phyloP scores from a whole-genome alignment of 2,329 filamentous ascomycete genomes.

The Fusarium dlaminii region DNA sequence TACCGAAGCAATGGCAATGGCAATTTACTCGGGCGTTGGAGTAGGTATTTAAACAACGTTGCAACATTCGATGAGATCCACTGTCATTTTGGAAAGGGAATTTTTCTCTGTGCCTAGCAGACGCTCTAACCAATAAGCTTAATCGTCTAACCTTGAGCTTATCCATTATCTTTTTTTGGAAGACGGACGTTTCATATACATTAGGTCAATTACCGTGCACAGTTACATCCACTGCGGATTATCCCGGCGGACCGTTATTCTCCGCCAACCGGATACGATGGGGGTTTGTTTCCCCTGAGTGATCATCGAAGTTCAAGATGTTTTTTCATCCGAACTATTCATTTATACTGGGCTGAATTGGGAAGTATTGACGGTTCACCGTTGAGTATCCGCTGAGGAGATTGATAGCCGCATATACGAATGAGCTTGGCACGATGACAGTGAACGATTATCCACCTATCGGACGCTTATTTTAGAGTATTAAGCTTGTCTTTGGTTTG shows the following conservation, averaged over 20 bases:
- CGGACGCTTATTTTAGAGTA: neutral
- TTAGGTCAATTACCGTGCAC: constrained; percentile 8
- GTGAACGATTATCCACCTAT: neutral
- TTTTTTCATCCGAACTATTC: neutral
- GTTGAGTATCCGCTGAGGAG: neutral
- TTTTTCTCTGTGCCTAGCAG: neutral
- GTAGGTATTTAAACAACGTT: neutral
- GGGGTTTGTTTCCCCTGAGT: neutral
- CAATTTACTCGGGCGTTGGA: neutral
- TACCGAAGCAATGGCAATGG: neutral
- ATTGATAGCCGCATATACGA: neutral
- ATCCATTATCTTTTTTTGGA: neutral
- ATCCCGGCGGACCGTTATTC: neutral
- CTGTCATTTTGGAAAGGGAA: neutral
- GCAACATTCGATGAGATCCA: neutral
- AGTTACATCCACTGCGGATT: constrained; percentile 1
- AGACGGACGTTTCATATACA: neutral
- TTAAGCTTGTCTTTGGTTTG: neutral
- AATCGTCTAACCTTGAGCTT: neutral
- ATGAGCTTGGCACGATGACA: neutral
- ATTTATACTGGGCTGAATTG: neutral
- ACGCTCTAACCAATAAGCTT: neutral
- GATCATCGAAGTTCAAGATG: neutral
- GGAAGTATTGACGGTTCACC: neutral
- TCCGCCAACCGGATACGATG: constrained; percentile 6